Conservation (phyloP, 2,329 filamentous ascomycete species). For the Apiospora kogelbergensis region DNA sequence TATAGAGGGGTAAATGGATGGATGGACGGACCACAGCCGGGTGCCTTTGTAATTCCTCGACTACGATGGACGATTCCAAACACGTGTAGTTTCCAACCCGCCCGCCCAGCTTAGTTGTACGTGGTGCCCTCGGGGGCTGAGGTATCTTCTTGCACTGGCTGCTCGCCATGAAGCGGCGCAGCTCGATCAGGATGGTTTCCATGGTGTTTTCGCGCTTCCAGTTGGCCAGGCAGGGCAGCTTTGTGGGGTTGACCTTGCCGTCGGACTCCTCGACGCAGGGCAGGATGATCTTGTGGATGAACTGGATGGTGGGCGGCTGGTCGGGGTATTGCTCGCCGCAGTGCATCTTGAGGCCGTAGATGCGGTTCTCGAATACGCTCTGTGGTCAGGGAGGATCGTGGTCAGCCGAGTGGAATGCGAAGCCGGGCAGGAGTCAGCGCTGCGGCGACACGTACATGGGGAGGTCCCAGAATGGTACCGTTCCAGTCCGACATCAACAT, state of each 20-base stretch:
- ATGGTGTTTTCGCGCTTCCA: slow-evolving; percentile 95
- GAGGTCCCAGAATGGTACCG: slow-evolving; percentile 93
- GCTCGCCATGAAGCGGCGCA: slow-evolving; percentile 91
- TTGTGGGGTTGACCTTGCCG: slow-evolving; percentile 80
- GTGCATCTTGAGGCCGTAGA: slow-evolving; percentile 97
- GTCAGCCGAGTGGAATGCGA: neutral
- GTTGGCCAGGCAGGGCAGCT: slow-evolving; percentile 80
- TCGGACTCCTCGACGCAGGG: slow-evolving; percentile 83
- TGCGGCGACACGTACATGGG: slow-evolving; percentile 68
- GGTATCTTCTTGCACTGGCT: slow-evolving; percentile 91
- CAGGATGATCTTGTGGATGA: slow-evolving; percentile 94
- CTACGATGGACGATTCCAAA: neutral
- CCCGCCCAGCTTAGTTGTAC: neutral
- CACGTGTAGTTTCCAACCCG: neutral
- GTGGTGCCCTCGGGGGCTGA: slow-evolving; percentile 72
- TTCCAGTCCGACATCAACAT: slow-evolving; percentile 99
- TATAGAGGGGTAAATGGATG: neutral
- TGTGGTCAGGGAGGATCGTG: slow-evolving; percentile 34
- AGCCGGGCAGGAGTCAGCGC: neutral
- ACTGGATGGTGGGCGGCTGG: slow-evolving; percentile 83
- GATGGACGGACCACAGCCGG: neutral
- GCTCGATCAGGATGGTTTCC: slow-evolving; percentile 88
- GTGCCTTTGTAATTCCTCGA: neutral
- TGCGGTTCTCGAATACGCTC: slow-evolving; percentile 97
- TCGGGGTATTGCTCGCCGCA: slow-evolving; percentile 91